Evolutionary conservation across 495 filamentous ascomycete genomes (phyloP).

Genomic region (Aspergillus avenaceus): DNA sequence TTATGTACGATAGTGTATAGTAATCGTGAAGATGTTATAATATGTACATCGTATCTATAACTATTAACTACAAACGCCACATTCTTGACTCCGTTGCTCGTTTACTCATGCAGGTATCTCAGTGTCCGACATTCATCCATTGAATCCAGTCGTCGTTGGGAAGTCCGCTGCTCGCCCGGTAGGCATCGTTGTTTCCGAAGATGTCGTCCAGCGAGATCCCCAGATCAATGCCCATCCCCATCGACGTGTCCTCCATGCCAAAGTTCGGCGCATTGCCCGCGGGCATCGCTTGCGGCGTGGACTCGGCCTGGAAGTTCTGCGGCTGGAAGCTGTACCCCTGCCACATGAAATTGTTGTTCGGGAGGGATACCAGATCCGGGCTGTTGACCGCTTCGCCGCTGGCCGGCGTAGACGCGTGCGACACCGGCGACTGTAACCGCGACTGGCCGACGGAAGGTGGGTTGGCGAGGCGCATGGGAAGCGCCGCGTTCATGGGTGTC

Average conservation of each 20-base stretch:
- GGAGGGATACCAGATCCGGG: conserved; percentile 44
- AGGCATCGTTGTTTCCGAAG: conserved; percentile 32
- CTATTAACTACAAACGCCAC: not conserved
- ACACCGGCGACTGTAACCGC: conserved; percentile 32
- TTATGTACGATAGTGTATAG: conserved; percentile 3
- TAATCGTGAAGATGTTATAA: too few species aligned
- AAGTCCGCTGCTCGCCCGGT: conserved; percentile 14
- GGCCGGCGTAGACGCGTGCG: conserved; percentile 28
- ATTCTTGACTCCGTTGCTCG: conserved; percentile 1
- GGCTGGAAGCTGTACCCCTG: conserved; percentile 40
- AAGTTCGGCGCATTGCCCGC: conserved; percentile 18
- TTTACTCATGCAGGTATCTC: not conserved
- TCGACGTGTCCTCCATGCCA: conserved; percentile 26
- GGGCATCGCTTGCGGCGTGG: conserved; percentile 18
- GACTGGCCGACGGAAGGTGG: conserved; percentile 23
- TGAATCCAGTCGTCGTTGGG: conserved; percentile 40
- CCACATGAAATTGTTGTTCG: conserved; percentile 44
- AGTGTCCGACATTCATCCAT: conserved; percentile 35
- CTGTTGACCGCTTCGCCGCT: conserved; percentile 33
- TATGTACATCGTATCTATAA: not conserved
- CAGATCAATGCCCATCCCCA: conserved; percentile 33
- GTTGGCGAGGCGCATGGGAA: conserved; percentile 26
- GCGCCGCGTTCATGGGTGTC: conserved; percentile 20
- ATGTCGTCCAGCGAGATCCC: conserved; percentile 42
- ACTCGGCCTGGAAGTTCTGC: conserved; percentile 16